A percentile compares a stretch with the other conserved stretches of the same genome.
phyloP scores from a whole-genome alignment of 2,329 filamentous ascomycete genomes.

The Davidsoniella eucalypti region DNA sequence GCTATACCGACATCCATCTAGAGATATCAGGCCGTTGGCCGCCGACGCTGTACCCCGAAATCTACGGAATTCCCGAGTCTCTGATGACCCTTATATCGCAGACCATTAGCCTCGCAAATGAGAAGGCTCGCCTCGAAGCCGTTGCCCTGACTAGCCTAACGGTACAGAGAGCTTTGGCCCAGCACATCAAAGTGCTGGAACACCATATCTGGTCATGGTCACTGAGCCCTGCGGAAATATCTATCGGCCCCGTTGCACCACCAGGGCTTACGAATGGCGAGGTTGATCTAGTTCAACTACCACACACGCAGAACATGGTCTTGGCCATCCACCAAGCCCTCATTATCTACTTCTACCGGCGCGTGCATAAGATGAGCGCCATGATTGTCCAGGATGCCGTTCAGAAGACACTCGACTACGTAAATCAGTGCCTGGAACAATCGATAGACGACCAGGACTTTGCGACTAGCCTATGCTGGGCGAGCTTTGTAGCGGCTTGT shows the following conservation, averaged over 20 bases:
- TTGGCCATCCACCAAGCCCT: conserved; percentile 26
- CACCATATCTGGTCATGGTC: conserved; percentile 22
- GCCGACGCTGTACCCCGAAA: conserved; percentile 27
- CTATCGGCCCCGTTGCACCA: conserved; percentile 4
- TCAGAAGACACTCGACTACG: conserved; percentile 20
- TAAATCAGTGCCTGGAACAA: conserved; percentile 21
- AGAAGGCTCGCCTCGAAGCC: conserved; percentile 21
- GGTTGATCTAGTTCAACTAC: conserved; percentile 9
- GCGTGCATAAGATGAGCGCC: conserved; percentile 23
- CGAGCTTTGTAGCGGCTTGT: conserved; percentile 27
- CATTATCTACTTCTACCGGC: conserved; percentile 29
- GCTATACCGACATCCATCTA: conserved; percentile 29
- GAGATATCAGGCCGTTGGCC: conserved; percentile 25
- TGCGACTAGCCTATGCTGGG: conserved; percentile 25
- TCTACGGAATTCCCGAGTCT: conserved; percentile 28
- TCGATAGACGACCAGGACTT: conserved; percentile 22
- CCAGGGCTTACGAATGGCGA: neutral
- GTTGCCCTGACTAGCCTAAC: conserved; percentile 15
- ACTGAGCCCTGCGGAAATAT: conserved; percentile 10
- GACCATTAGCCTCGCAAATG: conserved; percentile 26
- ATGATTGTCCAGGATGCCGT: conserved; percentile 25
- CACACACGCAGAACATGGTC: conserved; percentile 19
- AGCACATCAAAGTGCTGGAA: conserved; percentile 20
- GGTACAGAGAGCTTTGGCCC: neutral
- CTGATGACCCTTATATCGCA: conserved; percentile 25